These are phyloP conservation scores for Cantharellus anzutake DNA, from an alignment of 768 basidiomycete species.

Conservation along the genomic window DNA sequence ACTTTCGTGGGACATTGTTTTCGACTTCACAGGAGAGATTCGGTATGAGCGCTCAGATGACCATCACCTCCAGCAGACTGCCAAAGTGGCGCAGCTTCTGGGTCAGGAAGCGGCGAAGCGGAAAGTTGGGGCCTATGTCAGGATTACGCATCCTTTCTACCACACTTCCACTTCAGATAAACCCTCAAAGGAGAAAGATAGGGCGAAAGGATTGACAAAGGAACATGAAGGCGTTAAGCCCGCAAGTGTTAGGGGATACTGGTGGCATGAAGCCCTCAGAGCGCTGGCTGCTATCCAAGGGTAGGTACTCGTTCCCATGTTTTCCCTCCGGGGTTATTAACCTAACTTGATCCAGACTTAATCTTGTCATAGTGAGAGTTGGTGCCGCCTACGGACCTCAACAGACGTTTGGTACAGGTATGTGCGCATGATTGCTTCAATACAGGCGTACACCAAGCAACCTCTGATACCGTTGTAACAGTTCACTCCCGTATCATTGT, in stretches of 20 bases:
- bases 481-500: constrained; percentile 57
- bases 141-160: constrained; percentile 63
- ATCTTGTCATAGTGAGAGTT: constrained; percentile 57
- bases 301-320: constrained; percentile 21
- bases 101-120: constrained; percentile 65
- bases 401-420: constrained; percentile 48
- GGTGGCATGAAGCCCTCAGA: constrained; percentile 80
- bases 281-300: constrained; percentile 53
- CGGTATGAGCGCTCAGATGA: constrained; percentile 55
- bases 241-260: constrained; percentile 44
- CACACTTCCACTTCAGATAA: constrained; percentile 28
- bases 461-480: constrained; percentile 14
- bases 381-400: constrained; percentile 73
- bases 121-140: constrained; percentile 59
- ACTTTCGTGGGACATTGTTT: constrained; percentile 58
- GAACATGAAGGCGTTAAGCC: constrained; percentile 67
- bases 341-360: constrained; percentile 30
- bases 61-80: constrained; percentile 64
- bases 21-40: constrained; percentile 72
- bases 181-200: not conserved
- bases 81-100: constrained; percentile 43
- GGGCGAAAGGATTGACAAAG: constrained; percentile 35
- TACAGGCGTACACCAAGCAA: not conserved
- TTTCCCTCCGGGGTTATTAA: not conserved
- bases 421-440: constrained; percentile 13